Percentiles rank a stretch among this genome's conserved stretches.
These are phyloP conservation scores for Sphaceloma murrayae DNA, from an alignment of 2,329 filamentous ascomycete species.

Conservation along the genomic window DNA sequence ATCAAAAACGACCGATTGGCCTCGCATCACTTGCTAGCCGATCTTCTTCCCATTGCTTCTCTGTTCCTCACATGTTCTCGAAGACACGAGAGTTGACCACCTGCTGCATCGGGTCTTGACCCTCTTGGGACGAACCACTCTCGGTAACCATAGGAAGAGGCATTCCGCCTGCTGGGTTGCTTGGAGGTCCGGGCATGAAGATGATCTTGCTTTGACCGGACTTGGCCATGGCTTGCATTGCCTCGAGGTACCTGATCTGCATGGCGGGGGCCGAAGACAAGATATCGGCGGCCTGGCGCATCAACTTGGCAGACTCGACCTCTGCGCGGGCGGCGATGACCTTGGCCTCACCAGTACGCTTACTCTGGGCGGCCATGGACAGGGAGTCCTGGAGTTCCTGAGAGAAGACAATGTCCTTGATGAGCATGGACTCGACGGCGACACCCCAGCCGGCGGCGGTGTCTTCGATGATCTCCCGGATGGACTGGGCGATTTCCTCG, in stretches of 20 bases:
- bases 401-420: slow-evolving; percentile 98
- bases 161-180: slow-evolving; percentile 29
- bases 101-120: slow-evolving; percentile 55
- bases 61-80: slow-evolving; percentile 63
- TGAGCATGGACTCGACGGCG: slow-evolving; percentile 93
- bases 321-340: slow-evolving; percentile 95
- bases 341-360: slow-evolving; percentile 97
- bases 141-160: slow-evolving; percentile 48
- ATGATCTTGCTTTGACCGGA: slow-evolving; percentile 79
- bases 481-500: slow-evolving; percentile 91
- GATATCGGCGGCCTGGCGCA: slow-evolving; percentile 85
- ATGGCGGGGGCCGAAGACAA: slow-evolving; percentile 85
- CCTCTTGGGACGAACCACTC: slow-evolving; percentile 33
- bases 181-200: slow-evolving; percentile 55
- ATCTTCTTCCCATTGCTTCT: neutral
- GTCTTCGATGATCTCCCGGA: slow-evolving; percentile 94
- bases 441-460: slow-evolving; percentile 92
- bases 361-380: slow-evolving; percentile 96
- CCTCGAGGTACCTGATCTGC: slow-evolving; percentile 96
- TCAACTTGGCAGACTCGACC: slow-evolving; percentile 90
- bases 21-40: neutral
- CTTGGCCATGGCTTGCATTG: slow-evolving; percentile 99
- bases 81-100: slow-evolving; percentile 74
- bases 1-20: too few relatives aligned
- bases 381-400: slow-evolving; percentile 91